Percentiles rank a stretch among this genome's conserved stretches.
phyloP scores from a whole-genome alignment of 2,329 filamentous ascomycete genomes.

The Fusarium acutatum region DNA sequence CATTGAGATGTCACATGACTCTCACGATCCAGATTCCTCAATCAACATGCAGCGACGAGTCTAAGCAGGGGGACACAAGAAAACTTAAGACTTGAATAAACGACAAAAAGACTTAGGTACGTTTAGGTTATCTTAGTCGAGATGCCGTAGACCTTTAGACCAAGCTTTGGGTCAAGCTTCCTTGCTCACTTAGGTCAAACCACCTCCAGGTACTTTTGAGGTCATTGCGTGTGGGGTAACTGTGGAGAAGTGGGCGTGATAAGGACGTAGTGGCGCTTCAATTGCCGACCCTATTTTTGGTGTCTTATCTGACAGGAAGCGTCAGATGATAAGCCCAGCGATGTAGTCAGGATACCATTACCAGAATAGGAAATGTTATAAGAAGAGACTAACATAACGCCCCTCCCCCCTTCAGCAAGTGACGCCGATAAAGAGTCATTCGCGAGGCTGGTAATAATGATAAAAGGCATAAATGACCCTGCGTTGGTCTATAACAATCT shows the following conservation, averaged over 20 bases:
- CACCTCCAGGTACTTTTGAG: neutral
- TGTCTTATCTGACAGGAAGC: neutral
- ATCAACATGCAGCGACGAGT: neutral
- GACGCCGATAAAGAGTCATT: neutral
- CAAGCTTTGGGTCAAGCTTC: neutral
- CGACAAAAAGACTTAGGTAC: too few relatives aligned
- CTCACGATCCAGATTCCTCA: too few relatives aligned
- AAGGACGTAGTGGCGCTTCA: neutral
- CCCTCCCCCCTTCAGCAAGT: neutral
- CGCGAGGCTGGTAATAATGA: neutral
- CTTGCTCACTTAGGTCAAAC: neutral
- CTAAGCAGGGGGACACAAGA: too few relatives aligned
- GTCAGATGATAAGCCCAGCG: neutral
- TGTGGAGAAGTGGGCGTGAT: neutral
- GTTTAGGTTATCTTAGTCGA: too few relatives aligned
- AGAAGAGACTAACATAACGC: neutral
- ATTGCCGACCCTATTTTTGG: neutral
- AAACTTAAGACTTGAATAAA: too few relatives aligned
- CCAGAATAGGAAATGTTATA: neutral
- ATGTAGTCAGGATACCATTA: neutral
- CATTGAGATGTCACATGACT: accelerated
- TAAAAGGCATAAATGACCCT: neutral
- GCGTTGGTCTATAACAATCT: too few relatives aligned
- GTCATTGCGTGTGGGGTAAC: neutral
- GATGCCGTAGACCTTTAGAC: too few relatives aligned